Evolutionary conservation across 75 land plant species (phyloP).

Genomic region (Larix kaempferi): DNA sequence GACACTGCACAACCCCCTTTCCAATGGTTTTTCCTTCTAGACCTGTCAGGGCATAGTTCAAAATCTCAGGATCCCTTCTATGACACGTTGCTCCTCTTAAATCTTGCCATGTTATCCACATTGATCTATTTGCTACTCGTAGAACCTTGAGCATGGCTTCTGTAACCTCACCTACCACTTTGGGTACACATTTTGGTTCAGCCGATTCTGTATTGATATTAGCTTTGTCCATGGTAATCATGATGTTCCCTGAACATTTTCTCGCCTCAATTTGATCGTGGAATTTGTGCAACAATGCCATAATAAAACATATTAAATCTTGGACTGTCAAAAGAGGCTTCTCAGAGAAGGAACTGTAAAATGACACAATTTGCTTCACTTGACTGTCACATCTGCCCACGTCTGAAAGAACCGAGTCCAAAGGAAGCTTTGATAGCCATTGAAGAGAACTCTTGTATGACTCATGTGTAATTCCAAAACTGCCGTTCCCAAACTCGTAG

Average conservation of each 20-base stretch:
- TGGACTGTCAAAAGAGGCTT: slow-evolving; percentile 40
- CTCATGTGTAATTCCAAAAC: slow-evolving; percentile 67
- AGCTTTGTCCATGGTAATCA: background rate
- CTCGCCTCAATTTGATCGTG: background rate
- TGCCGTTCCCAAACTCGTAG: slow-evolving; percentile 70
- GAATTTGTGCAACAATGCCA: slow-evolving; percentile 34
- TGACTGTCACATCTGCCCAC: slow-evolving; percentile 26
- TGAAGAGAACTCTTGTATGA: slow-evolving; percentile 65
- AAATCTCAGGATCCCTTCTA: slow-evolving; percentile 40
- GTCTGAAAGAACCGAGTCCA: slow-evolving; percentile 31
- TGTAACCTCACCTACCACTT: slow-evolving; percentile 32
- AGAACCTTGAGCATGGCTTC: slow-evolving; percentile 50
- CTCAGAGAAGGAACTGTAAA: slow-evolving; percentile 55
- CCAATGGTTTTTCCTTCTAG: slow-evolving; percentile 41
- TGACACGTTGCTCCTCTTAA: slow-evolving; percentile 56
- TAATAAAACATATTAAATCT: slow-evolving; percentile 59
- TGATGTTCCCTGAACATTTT: background rate
- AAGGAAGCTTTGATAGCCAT: slow-evolving; percentile 52
- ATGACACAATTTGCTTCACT: slow-evolving; percentile 29
- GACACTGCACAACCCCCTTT: slow-evolving; percentile 39
- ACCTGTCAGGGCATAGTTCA: slow-evolving; percentile 56
- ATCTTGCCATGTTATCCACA: slow-evolving; percentile 62
- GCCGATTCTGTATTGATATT: slow-evolving; percentile 3
- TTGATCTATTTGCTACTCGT: slow-evolving; percentile 21
- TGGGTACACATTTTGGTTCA: slow-evolving; percentile 20